Evolutionary conservation across 2,329 filamentous ascomycete genomes (phyloP).

Genomic region (Escovopsis weberi): DNA sequence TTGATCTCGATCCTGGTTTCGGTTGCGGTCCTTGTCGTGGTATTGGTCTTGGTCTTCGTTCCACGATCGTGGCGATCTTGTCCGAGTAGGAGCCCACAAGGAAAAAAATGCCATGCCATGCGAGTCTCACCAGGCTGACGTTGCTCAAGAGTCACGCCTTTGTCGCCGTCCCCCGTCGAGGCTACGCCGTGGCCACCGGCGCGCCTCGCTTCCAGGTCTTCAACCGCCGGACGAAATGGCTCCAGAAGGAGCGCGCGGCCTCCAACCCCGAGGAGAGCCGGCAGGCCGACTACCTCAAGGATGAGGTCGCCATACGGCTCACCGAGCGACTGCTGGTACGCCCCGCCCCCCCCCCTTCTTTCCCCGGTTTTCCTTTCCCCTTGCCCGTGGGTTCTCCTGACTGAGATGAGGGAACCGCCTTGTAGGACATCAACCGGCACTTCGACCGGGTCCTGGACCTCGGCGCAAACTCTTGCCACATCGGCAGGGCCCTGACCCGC

Average conservation of each 20-base stretch:
- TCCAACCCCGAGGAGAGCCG: slow-evolving; percentile 54
- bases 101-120: slow-evolving; percentile 16
- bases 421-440: slow-evolving; percentile 76
- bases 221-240: slow-evolving; percentile 72
- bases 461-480: slow-evolving; percentile 89
- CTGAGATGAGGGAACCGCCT: too few species aligned
- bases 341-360: background rate
- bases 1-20: too few species aligned
- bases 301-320: slow-evolving; percentile 74
- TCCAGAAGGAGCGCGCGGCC: slow-evolving; percentile 82
- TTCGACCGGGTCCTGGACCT: slow-evolving; percentile 81
- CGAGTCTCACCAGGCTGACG: slow-evolving; percentile 11
- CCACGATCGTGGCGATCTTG: too few species aligned
- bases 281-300: slow-evolving; percentile 80
- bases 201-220: slow-evolving; percentile 79
- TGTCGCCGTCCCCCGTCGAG: slow-evolving; percentile 24
- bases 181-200: slow-evolving; percentile 67
- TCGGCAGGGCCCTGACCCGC: slow-evolving; percentile 66
- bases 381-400: background rate
- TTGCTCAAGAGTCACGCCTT: slow-evolving; percentile 7
- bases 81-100: slow-evolving; percentile 4
- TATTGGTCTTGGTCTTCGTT: too few species aligned
- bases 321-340: slow-evolving; percentile 70
- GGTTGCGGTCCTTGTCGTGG: slow-evolving; percentile 2
- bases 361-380: background rate